Evolutionary conservation across 2,329 filamentous ascomycete species (phyloP).

Genomic region (Cercospora sp.): DNA sequence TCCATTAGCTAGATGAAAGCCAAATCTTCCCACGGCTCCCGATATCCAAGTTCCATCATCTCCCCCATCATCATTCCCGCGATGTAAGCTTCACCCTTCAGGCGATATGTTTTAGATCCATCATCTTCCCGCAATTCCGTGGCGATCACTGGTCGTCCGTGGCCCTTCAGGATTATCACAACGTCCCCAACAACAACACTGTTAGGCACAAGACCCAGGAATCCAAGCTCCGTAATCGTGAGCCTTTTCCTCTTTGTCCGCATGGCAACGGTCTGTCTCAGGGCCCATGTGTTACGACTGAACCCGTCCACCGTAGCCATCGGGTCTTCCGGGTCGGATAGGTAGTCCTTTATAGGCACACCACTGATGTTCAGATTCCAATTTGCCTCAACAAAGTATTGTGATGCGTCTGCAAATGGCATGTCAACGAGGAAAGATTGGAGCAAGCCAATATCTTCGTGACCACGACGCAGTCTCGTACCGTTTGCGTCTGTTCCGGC

Average conservation of each 20-base stretch:
- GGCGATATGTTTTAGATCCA: not conserved
- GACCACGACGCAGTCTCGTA: not conserved
- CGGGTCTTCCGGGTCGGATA: not conserved
- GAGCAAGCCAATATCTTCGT: not conserved
- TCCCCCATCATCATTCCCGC: not conserved
- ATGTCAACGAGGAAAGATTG: not conserved
- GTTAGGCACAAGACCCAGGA: not conserved
- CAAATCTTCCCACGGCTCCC: not conserved
- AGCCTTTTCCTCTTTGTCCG: not conserved
- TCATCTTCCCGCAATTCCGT: not conserved
- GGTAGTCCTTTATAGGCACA: not conserved
- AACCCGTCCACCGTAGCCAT: accelerated
- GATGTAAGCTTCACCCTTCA: not conserved
- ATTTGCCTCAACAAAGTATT: not conserved
- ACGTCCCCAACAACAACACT: not conserved
- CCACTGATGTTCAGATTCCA: not conserved
- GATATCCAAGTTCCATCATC: not conserved
- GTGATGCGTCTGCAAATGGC: not conserved
- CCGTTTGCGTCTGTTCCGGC: not conserved
- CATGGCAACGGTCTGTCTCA: not conserved
- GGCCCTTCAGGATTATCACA: not conserved
- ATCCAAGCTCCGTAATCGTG: not conserved
- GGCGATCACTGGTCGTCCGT: not conserved
- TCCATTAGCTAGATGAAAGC: not conserved
- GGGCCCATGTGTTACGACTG: not conserved